Evolutionary conservation across 257 asterid species (phyloP).

Genomic region (Nicotiana noctiflora): DNA sequence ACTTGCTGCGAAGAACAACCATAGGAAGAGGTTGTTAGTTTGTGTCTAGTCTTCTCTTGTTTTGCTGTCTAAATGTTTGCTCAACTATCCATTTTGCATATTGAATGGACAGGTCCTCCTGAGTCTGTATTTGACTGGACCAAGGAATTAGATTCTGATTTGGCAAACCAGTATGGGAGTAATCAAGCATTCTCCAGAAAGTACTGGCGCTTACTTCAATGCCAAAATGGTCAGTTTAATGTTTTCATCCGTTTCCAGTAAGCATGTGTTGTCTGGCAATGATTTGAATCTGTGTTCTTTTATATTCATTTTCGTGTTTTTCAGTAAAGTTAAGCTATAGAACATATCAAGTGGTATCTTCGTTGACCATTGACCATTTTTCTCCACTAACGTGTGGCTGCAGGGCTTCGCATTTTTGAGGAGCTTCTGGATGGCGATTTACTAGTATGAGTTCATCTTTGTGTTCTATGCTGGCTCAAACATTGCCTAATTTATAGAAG

Average conservation of each 20-base stretch:
- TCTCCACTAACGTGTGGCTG: slow-evolving; percentile 18
- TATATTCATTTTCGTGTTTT: not conserved
- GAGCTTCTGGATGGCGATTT: slow-evolving; percentile 81
- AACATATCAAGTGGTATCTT: not conserved
- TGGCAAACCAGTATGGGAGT: slow-evolving; percentile 53
- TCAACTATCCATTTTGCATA: slow-evolving; percentile 7
- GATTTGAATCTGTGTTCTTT: not conserved
- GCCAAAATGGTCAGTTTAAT: slow-evolving; percentile 70
- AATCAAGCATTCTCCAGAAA: slow-evolving; percentile 76
- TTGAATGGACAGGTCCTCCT: slow-evolving; percentile 62
- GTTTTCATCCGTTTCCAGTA: not conserved
- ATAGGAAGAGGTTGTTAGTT: slow-evolving; percentile 61
- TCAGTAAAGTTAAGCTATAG: not conserved
- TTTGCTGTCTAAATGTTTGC: not conserved
- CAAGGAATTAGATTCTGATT: slow-evolving; percentile 63
- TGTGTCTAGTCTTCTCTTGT: slow-evolving; percentile 17
- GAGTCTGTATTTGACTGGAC: slow-evolving; percentile 88
- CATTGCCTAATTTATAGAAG: not conserved
- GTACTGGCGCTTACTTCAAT: slow-evolving; percentile 90
- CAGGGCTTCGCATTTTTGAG: slow-evolving; percentile 93
- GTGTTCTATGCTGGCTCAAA: slow-evolving; percentile 3
- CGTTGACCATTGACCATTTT: not conserved
- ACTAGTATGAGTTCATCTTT: slow-evolving; percentile 47
- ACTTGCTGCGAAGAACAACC: slow-evolving; percentile 59
- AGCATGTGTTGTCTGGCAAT: slow-evolving; percentile 4